Percentiles rank a stretch among this genome's conserved stretches.
These are phyloP conservation scores for Rhizopogon vinicolor DNA, from an alignment of 768 basidiomycete genomes.

Conservation along the genomic window DNA sequence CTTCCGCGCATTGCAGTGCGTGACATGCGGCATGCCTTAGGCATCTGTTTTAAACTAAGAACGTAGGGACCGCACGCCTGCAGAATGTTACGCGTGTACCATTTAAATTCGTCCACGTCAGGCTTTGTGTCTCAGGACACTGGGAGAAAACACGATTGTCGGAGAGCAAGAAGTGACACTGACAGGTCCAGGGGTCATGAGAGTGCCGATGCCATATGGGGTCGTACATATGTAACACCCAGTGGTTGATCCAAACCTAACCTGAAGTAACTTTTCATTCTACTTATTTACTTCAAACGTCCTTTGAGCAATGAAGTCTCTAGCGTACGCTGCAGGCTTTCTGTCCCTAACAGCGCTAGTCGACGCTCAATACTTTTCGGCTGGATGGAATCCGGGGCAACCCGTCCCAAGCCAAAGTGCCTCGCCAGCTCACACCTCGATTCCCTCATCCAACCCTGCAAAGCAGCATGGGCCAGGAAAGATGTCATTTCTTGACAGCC, in stretches of 20 bases:
- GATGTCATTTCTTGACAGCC: slow-evolving; percentile 23
- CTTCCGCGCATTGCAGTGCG: no score
- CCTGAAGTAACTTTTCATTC: slow-evolving; percentile 6
- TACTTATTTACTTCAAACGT: slow-evolving; percentile 12
- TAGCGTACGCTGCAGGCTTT: slow-evolving; percentile 31
- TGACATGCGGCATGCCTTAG: no score
- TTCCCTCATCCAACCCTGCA: slow-evolving; percentile 20
- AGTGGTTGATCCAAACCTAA: neutral
- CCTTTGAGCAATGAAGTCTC: slow-evolving; percentile 47
- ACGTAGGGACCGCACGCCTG: no score
- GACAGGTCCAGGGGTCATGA: no score
- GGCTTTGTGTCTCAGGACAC: no score
- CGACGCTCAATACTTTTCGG: slow-evolving; percentile 71
- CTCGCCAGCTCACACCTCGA: slow-evolving; percentile 13
- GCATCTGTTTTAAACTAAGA: no score
- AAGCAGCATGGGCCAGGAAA: slow-evolving; percentile 12
- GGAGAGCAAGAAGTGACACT: no score
- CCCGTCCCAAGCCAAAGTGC: slow-evolving; percentile 29
- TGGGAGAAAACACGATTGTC: no score
- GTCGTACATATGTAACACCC: no score
- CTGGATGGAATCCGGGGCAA: slow-evolving; percentile 80
- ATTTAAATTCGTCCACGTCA: no score
- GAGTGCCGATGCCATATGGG: no score
- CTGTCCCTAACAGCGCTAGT: slow-evolving; percentile 13
- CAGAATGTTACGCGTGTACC: no score